phyloP scores from a whole-genome alignment of 768 basidiomycete genomes.

The Suillus sp. region DNA sequence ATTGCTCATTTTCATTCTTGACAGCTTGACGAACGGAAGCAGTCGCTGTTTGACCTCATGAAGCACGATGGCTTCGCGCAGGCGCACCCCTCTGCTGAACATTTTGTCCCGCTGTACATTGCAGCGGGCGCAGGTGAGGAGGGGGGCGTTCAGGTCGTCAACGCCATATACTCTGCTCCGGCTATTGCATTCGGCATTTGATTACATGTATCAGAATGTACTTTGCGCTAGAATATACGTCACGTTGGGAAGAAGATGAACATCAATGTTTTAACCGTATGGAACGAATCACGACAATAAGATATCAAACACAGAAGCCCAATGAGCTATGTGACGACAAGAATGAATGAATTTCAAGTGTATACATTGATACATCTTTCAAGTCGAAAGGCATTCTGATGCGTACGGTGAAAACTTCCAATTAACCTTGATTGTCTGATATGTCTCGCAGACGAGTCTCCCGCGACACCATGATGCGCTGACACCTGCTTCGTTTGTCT shows the following conservation, averaged over 20 bases:
- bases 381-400: not conserved
- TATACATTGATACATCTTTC: not conserved
- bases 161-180: slow-evolving; percentile 58
- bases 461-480: not conserved
- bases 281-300: not conserved
- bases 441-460: not conserved
- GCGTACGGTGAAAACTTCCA: not conserved
- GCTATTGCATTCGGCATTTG: slow-evolving; percentile 67
- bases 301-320: not conserved
- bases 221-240: not conserved
- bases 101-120: slow-evolving; percentile 79
- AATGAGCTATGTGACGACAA: not conserved
- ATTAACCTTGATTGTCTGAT: not conserved
- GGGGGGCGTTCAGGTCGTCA: slow-evolving; percentile 50
- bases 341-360: not conserved
- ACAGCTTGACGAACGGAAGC: slow-evolving; percentile 54
- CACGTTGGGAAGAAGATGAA: not conserved
- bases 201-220: slow-evolving; percentile 14
- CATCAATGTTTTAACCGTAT: not conserved
- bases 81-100: slow-evolving; percentile 78
- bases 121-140: slow-evolving; percentile 72
- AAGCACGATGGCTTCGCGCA: slow-evolving; percentile 62
- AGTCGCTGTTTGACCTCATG: slow-evolving; percentile 55
- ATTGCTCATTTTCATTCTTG: not conserved
- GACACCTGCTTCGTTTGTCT: not conserved